Evolutionary conservation across 2,329 filamentous ascomycete species (phyloP).

Genomic region (Penicillium sp.): DNA sequence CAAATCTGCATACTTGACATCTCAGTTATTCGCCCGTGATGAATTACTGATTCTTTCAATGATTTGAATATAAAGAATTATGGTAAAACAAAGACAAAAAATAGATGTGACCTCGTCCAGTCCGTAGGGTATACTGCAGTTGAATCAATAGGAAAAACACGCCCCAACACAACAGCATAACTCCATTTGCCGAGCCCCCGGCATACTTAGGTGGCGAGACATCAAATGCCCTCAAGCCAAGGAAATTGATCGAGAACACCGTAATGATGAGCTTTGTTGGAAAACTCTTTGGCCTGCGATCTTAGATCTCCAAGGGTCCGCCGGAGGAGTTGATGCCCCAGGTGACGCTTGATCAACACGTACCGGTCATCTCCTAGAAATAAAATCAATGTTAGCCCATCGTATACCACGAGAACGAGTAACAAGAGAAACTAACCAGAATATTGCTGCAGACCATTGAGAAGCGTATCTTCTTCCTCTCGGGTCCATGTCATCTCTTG

Average conservation of each 20-base stretch:
- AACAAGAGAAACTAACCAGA: background rate
- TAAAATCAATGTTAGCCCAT: background rate
- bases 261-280: background rate
- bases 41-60: background rate
- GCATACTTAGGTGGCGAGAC: background rate
- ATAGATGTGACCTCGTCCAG: background rate
- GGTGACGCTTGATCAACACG: slow-evolving; percentile 2
- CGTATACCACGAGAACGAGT: too few relatives aligned
- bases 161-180: too few relatives aligned
- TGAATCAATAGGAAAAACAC: background rate
- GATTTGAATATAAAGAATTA: too few relatives aligned
- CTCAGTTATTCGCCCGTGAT: background rate
- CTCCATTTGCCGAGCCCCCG: background rate
- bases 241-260: background rate
- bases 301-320: slow-evolving; percentile 4
- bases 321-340: background rate
- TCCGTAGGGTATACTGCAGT: background rate
- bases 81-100: background rate
- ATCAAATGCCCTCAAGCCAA: background rate
- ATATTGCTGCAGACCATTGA: slow-evolving; percentile 1
- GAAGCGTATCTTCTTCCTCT: slow-evolving; percentile 1
- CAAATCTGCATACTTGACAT: background rate
- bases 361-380: background rate
- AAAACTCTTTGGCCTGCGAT: background rate
- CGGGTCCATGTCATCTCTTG: background rate